A percentile compares a stretch with the other conserved stretches of the same genome.
Conservation (phyloP, 2,329 filamentous ascomycete genomes). For the Fusarium paranaense region DNA sequence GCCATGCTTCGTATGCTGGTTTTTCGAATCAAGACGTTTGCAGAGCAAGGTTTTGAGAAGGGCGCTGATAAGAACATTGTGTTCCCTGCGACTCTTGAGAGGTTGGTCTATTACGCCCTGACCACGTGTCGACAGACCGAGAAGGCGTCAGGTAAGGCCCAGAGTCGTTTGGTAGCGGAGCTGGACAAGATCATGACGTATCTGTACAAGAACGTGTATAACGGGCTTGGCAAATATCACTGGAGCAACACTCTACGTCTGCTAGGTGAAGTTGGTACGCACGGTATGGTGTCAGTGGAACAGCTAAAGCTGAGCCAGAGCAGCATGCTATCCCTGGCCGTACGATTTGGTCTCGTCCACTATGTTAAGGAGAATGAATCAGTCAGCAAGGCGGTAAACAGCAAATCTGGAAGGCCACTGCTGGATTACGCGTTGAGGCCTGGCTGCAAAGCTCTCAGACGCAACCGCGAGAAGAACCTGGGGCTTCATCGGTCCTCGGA, state of each 20-base stretch:
- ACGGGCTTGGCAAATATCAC: neutral
- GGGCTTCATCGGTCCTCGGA: neutral
- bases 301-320: neutral
- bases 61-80: accelerated
- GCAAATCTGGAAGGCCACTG: neutral
- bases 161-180: neutral
- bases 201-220: neutral
- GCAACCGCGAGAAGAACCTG: neutral
- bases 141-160: neutral
- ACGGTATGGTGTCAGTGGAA: neutral
- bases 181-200: neutral
- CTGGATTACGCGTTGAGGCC: neutral
- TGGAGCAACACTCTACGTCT: neutral
- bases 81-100: neutral
- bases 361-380: neutral
- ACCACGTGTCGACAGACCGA: neutral
- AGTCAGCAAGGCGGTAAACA: neutral
- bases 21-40: neutral
- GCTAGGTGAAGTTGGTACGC: neutral
- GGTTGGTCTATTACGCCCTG: neutral
- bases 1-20: neutral
- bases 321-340: neutral
- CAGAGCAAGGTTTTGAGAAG: neutral
- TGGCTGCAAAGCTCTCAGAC: neutral
- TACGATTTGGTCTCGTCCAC: neutral